Conservation (phyloP, 129 eudicot species). For the Smallanthus sonchifolius region DNA sequence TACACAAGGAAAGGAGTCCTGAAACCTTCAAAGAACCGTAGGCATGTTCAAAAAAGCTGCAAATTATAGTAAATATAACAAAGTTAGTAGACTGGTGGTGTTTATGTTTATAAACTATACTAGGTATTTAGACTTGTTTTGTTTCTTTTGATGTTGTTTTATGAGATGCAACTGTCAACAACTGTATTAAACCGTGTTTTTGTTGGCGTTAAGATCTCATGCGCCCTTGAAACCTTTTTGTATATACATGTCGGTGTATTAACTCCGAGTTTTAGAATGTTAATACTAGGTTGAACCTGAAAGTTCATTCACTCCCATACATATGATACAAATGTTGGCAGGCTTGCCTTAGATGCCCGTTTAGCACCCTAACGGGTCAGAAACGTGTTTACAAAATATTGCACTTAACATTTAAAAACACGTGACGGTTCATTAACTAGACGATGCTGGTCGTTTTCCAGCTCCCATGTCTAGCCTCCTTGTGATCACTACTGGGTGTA, state of each 20-base stretch:
- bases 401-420: too few relatives aligned
- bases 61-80: slow-evolving; percentile 34
- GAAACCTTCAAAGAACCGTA: slow-evolving; percentile 19
- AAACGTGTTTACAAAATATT: too few relatives aligned
- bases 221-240: slow-evolving; percentile 26
- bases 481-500: too few relatives aligned
- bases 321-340: slow-evolving; percentile 3
- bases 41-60: slow-evolving; percentile 26
- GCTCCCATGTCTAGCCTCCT: too few relatives aligned
- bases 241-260: slow-evolving; percentile 28
- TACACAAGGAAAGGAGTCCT: slow-evolving; percentile 14
- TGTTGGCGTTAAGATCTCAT: slow-evolving; percentile 21
- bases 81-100: slow-evolving; percentile 29
- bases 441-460: too few relatives aligned
- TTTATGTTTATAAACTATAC: slow-evolving; percentile 25
- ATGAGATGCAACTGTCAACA: slow-evolving; percentile 29
- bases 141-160: slow-evolving; percentile 21
- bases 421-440: too few relatives aligned
- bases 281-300: slow-evolving; percentile 24
- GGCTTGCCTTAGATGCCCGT: background rate
- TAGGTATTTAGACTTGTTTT: slow-evolving; percentile 29
- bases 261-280: slow-evolving; percentile 24
- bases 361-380: background rate
- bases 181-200: slow-evolving; percentile 23
- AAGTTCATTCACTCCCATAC: background rate